Percentiles rank a stretch among this genome's conserved stretches.
Conservation (phyloP, 2,329 filamentous ascomycete species). For the Hirsutella rhossiliensis region DNA sequence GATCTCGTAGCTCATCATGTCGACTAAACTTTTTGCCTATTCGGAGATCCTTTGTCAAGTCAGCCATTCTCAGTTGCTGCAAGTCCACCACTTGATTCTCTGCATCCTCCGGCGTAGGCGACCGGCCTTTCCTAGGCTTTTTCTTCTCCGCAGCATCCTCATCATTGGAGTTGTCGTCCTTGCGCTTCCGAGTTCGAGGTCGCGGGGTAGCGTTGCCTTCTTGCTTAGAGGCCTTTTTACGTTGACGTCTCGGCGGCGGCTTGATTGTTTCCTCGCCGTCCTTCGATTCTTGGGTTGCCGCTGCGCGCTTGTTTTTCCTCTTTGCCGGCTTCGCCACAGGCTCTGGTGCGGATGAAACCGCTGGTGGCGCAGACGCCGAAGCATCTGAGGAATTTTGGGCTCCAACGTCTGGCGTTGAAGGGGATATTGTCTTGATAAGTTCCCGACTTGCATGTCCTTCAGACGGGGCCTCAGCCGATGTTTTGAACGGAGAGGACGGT, state of each 20-base stretch:
- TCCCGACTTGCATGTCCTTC: background rate
- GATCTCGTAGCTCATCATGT: slow-evolving; percentile 59
- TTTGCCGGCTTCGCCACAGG: slow-evolving; percentile 1
- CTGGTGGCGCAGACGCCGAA: background rate
- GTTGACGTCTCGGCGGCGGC: slow-evolving; percentile 19
- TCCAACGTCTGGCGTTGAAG: background rate
- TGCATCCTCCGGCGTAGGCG: slow-evolving; percentile 50
- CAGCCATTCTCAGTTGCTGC: slow-evolving; percentile 56
- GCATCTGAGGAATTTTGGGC: background rate
- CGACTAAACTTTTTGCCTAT: slow-evolving; percentile 66
- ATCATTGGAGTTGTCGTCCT: slow-evolving; percentile 10
- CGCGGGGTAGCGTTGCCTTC: slow-evolving; percentile 6
- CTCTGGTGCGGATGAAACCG: slow-evolving; percentile 2
- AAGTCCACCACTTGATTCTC: slow-evolving; percentile 53
- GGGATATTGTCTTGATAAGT: background rate
- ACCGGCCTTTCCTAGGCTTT: slow-evolving; percentile 25
- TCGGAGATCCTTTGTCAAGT: slow-evolving; percentile 56
- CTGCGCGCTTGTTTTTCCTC: background rate
- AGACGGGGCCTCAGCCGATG: background rate
- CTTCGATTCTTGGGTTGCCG: slow-evolving; percentile 1
- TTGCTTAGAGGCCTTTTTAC: slow-evolving; percentile 17
- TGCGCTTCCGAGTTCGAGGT: slow-evolving; percentile 15
- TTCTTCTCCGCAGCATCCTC: slow-evolving; percentile 11
- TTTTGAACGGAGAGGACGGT: background rate
- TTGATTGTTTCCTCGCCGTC: slow-evolving; percentile 8